phyloP scores from a whole-genome alignment of 2,329 filamentous ascomycete genomes.

The Colletotrichum navitas region DNA sequence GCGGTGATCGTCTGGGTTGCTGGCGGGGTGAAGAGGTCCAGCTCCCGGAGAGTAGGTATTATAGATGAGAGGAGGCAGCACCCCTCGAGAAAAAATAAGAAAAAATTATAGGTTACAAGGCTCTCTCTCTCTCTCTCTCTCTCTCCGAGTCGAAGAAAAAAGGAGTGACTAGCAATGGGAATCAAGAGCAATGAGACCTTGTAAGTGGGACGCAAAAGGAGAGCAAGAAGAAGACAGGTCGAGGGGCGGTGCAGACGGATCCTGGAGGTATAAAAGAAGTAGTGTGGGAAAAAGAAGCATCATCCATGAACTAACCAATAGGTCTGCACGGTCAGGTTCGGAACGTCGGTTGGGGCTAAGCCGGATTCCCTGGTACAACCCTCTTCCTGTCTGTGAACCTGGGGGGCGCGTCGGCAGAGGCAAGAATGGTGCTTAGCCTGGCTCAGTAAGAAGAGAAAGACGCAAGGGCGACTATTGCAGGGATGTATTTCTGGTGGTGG shows the following conservation, averaged over 20 bases:
- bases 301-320: slow-evolving; percentile 54
- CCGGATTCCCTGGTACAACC: slow-evolving; percentile 64
- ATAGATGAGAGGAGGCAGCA: slow-evolving; percentile 59
- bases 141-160: slow-evolving; percentile 50
- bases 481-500: slow-evolving; percentile 36
- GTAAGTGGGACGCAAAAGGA: slow-evolving; percentile 59
- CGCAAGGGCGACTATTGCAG: slow-evolving; percentile 37
- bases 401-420: slow-evolving; percentile 37
- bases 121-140: background rate
- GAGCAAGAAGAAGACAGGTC: slow-evolving; percentile 55
- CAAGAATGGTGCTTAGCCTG: slow-evolving; percentile 41
- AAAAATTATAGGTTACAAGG: slow-evolving; percentile 48
- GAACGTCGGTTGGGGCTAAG: slow-evolving; percentile 65
- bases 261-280: slow-evolving; percentile 66
- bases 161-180: slow-evolving; percentile 65
- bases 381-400: slow-evolving; percentile 51
- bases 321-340: slow-evolving; percentile 60
- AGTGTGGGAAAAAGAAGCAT: slow-evolving; percentile 56
- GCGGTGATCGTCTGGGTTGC: slow-evolving; percentile 54
- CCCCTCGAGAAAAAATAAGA: slow-evolving; percentile 44
- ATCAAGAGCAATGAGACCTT: slow-evolving; percentile 52
- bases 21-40: slow-evolving; percentile 64
- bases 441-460: slow-evolving; percentile 33
- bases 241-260: slow-evolving; percentile 62
- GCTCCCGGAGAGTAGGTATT: slow-evolving; percentile 58